phyloP scores from a whole-genome alignment of 2,329 filamentous ascomycete species.

The Pseudogymnoascus sp. region DNA sequence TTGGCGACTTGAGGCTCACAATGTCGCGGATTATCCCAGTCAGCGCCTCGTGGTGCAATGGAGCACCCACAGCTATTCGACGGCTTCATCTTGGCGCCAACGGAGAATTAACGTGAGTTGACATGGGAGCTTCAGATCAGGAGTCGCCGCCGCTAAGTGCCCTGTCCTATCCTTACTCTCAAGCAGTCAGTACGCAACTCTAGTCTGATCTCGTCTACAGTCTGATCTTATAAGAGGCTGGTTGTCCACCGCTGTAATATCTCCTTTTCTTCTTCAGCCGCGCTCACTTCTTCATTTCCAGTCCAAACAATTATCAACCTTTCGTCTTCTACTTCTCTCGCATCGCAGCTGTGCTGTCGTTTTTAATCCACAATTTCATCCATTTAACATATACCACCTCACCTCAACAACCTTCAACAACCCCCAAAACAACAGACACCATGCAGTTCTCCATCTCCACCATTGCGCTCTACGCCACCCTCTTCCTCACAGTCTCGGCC shows the following conservation, averaged over 20 bases:
- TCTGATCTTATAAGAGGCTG: conserved; percentile 14
- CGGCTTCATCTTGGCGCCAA: neutral
- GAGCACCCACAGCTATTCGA: neutral
- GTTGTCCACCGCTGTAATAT: neutral
- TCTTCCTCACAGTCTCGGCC: neutral
- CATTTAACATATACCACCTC: neutral
- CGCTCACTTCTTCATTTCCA: conserved; percentile 19
- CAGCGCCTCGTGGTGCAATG: neutral
- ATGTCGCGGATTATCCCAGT: neutral
- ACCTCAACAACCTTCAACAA: neutral
- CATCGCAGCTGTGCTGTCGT: neutral
- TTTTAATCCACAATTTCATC: neutral
- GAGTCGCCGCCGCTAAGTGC: neutral
- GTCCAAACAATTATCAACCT: conserved; percentile 1
- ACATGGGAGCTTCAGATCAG: neutral
- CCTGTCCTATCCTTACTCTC: neutral
- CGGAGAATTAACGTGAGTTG: neutral
- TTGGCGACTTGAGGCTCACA: neutral
- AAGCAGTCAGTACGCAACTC: neutral
- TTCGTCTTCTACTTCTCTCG: neutral
- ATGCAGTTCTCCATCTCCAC: conserved; percentile 7
- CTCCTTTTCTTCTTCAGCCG: conserved; percentile 17
- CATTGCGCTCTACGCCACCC: conserved; percentile 1
- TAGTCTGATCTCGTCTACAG: neutral
- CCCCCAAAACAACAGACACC: neutral